phyloP scores from a whole-genome alignment of 1,284 basidiomycete genomes.

The Crepidotus sp. region DNA sequence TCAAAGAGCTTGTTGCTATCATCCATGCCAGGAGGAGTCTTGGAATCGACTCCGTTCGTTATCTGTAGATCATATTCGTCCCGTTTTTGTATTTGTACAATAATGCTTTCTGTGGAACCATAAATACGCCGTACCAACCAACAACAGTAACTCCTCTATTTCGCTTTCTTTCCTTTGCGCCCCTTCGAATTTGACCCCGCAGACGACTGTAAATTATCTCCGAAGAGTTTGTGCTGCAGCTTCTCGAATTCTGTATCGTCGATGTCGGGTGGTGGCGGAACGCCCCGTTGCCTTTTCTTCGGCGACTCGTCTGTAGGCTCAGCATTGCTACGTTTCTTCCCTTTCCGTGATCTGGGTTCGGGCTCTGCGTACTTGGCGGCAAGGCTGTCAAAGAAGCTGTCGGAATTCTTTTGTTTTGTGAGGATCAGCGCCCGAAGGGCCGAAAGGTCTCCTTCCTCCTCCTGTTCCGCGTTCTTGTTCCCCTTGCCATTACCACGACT shows the following conservation, averaged over 20 bases:
- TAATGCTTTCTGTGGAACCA: constrained; percentile 8
- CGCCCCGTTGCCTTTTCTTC: constrained; percentile 38
- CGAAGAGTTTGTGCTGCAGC: constrained; percentile 52
- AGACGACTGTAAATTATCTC: constrained; percentile 30
- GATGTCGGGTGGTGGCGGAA: constrained; percentile 44
- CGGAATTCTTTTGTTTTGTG: constrained; percentile 54
- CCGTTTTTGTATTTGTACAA: constrained; percentile 8
- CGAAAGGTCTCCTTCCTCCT: constrained; percentile 53
- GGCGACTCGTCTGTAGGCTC: constrained; percentile 34
- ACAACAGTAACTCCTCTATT: neutral
- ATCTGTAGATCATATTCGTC: constrained; percentile 39
- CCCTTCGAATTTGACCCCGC: constrained; percentile 24
- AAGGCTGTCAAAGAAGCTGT: constrained; percentile 67
- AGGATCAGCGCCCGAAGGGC: constrained; percentile 77
- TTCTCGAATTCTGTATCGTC: constrained; percentile 63
- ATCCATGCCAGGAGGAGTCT: constrained; percentile 78
- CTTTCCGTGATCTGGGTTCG: constrained; percentile 34
- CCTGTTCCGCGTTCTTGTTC: constrained; percentile 33
- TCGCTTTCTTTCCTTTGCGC: constrained; percentile 22
- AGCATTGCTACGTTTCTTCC: constrained; percentile 47
- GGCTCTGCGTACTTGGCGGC: constrained; percentile 74
- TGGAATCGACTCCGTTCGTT: constrained; percentile 79
- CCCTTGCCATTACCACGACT: constrained; percentile 49
- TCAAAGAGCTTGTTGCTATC: constrained; percentile 88
- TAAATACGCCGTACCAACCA: constrained; percentile 14